These are phyloP conservation scores for Microcos paniculata DNA, from an alignment of 345 rosid genomes.

Conservation along the genomic window DNA sequence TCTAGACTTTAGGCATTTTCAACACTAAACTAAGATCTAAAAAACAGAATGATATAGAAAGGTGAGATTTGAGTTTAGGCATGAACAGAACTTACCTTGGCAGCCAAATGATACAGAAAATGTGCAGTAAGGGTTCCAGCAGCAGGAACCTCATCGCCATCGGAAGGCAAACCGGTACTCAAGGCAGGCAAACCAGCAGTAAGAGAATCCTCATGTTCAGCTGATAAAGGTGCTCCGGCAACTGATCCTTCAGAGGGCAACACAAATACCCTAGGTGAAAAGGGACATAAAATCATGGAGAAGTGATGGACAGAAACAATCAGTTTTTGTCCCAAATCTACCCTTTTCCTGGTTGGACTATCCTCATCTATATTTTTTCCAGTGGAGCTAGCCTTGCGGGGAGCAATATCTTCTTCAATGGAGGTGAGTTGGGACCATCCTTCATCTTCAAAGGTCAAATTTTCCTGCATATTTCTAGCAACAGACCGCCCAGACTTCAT, in stretches of 20 bases:
- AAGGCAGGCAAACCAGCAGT: slow-evolving; percentile 86
- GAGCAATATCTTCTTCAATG: slow-evolving; percentile 43
- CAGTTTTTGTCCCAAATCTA: slow-evolving; percentile 44
- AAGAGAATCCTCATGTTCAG: slow-evolving; percentile 69
- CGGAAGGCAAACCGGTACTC: slow-evolving; percentile 58
- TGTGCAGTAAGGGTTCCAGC: slow-evolving; percentile 88
- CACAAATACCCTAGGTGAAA: slow-evolving; percentile 85
- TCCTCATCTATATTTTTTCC: slow-evolving; percentile 33
- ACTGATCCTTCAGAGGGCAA: slow-evolving; percentile 95
- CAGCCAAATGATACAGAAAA: slow-evolving; percentile 86
- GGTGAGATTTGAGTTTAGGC: slow-evolving; percentile 1
- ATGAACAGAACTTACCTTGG: slow-evolving; percentile 52
- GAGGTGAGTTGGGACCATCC: slow-evolving; percentile 64
- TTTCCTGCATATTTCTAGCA: slow-evolving; percentile 27
- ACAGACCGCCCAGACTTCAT: slow-evolving; percentile 32
- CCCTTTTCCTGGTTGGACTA: slow-evolving; percentile 26
- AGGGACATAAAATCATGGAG: slow-evolving; percentile 81
- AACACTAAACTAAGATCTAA: not conserved
- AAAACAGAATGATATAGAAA: not conserved
- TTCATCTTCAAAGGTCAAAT: slow-evolving; percentile 40
- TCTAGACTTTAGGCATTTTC: not conserved
- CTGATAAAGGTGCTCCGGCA: slow-evolving; percentile 76
- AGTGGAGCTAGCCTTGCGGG: slow-evolving; percentile 40
- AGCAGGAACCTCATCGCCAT: slow-evolving; percentile 78
- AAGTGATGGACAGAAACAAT: slow-evolving; percentile 80